These are phyloP conservation scores for Blastocrithidia nonstop DNA, from an alignment of 208 protist species.

Conservation along the genomic window DNA sequence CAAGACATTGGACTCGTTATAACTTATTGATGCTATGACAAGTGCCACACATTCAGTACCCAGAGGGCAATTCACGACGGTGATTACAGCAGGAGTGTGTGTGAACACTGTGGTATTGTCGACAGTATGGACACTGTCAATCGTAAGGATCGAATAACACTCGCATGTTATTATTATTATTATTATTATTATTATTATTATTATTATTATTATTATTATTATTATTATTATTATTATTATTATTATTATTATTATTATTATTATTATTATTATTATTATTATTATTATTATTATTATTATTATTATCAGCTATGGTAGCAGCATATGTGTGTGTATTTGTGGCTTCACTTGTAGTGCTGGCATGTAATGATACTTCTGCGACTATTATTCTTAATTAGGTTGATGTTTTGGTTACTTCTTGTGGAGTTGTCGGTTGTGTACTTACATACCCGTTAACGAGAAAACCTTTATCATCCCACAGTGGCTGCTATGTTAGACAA, in stretches of 20 bases:
- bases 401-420: too few relatives aligned
- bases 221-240: neutral
- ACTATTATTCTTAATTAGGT: too few relatives aligned
- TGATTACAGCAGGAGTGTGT: constrained; percentile 61
- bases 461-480: constrained; percentile 2
- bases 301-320: too few relatives aligned
- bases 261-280: neutral
- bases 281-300: too few relatives aligned
- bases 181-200: neutral
- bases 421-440: too few relatives aligned
- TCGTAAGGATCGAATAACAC: constrained; percentile 5
- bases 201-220: constrained; percentile 1
- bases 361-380: too few relatives aligned
- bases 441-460: too few relatives aligned
- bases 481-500: constrained; percentile 30
- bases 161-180: constrained; percentile 4
- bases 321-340: too few relatives aligned
- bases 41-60: constrained; percentile 56
- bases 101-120: too few relatives aligned
- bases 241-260: neutral
- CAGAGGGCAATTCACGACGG: constrained; percentile 29
- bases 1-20: constrained; percentile 31
- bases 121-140: constrained; percentile 77
- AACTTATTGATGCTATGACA: constrained; percentile 63
- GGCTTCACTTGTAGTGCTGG: too few relatives aligned